Conservation (phyloP, 2,329 filamentous ascomycete species). For the Curvularia verruculosa region DNA sequence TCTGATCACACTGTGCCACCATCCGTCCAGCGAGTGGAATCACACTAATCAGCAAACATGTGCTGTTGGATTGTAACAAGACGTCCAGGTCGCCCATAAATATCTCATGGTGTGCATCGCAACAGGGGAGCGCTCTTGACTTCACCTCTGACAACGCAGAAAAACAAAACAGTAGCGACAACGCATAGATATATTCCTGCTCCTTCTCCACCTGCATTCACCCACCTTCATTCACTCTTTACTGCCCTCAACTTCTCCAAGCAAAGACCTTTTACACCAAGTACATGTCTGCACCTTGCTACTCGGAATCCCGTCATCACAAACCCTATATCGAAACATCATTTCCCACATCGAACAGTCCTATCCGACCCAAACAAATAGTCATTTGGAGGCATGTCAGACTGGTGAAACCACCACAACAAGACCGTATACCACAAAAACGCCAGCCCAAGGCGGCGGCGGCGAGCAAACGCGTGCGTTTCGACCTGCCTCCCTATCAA, state of each 20-base stretch:
- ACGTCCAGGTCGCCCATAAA: not conserved
- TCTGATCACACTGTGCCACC: conserved; percentile 14
- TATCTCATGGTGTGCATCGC: not conserved
- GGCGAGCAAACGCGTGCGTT: conserved; percentile 12
- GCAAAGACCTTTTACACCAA: conserved; percentile 4
- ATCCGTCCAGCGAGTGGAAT: not conserved
- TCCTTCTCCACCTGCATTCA: not conserved
- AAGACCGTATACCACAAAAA: not conserved
- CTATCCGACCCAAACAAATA: not conserved
- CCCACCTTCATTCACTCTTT: not conserved
- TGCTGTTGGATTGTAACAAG: not conserved
- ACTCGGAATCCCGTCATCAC: conserved; percentile 1
- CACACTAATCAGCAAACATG: not conserved
- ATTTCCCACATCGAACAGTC: not conserved
- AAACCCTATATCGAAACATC: conserved; percentile 7
- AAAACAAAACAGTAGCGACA: conserved; percentile 6
- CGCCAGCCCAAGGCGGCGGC: conserved; percentile 1
- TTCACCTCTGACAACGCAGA: not conserved
- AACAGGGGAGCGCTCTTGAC: no score
- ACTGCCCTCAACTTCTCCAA: conserved; percentile 2
- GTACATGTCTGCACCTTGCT: conserved; percentile 7
- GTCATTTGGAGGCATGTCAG: not conserved
- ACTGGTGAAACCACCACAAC: not conserved
- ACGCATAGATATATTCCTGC: conserved; percentile 8
- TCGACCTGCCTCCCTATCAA: conserved; percentile 4